A percentile compares a stretch with the other conserved stretches of the same genome.
phyloP scores from a whole-genome alignment of 2,329 filamentous ascomycete genomes.

The Alternaria incomplexa region DNA sequence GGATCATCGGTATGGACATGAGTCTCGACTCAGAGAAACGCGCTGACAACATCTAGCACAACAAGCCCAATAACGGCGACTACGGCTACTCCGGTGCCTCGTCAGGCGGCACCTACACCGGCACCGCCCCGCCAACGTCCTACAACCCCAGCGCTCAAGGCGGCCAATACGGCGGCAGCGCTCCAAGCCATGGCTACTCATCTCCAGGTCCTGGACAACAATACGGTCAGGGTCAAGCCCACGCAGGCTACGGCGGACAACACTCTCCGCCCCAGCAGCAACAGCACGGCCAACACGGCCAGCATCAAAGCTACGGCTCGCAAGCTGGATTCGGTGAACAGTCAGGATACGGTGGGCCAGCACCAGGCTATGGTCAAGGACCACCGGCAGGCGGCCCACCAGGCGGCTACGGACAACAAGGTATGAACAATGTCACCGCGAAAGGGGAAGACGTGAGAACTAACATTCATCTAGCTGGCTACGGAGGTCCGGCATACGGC shows the following conservation, averaged over 20 bases:
- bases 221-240: slow-evolving; percentile 21
- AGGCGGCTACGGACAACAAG: slow-evolving; percentile 35
- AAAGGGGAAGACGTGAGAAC: neutral
- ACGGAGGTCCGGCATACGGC: slow-evolving; percentile 38
- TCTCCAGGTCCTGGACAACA: slow-evolving; percentile 27
- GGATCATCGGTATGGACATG: slow-evolving; percentile 38
- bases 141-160: slow-evolving; percentile 57
- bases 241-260: slow-evolving; percentile 16
- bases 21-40: neutral
- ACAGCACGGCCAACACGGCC: neutral
- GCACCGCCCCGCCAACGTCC: slow-evolving; percentile 66
- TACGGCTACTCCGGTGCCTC: slow-evolving; percentile 63
- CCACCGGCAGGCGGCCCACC: slow-evolving; percentile 12
- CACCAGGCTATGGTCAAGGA: slow-evolving; percentile 10
- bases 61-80: slow-evolving; percentile 54
- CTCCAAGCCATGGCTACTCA: slow-evolving; percentile 28
- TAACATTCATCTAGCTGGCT: slow-evolving; percentile 30
- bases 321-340: slow-evolving; percentile 35
- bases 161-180: slow-evolving; percentile 25
- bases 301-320: slow-evolving; percentile 23
- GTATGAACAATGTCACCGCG: slow-evolving; percentile 1
- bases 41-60: slow-evolving; percentile 29
- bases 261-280: slow-evolving; percentile 15
- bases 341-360: slow-evolving; percentile 20
- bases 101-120: slow-evolving; percentile 63